A percentile compares a stretch with the other conserved stretches of the same genome.
These are phyloP conservation scores for Daucus carota DNA, from an alignment of 129 eudicot genomes.

Conservation along the genomic window DNA sequence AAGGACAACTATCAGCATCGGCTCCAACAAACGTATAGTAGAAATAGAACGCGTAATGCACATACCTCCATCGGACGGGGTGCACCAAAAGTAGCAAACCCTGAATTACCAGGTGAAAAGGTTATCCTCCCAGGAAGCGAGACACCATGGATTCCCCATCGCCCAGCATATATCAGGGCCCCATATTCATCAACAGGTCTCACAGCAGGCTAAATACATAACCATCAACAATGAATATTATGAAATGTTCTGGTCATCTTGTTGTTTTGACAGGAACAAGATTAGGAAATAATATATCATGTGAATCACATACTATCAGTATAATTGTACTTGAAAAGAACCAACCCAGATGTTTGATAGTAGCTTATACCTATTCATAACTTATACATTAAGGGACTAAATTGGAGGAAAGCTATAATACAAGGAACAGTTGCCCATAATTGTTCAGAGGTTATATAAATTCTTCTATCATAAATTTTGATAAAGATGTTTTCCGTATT, in stretches of 20 bases:
- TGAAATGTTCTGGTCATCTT: not conserved
- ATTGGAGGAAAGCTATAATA: not conserved
- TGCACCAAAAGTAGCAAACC: constrained; percentile 92
- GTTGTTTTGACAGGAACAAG: not conserved
- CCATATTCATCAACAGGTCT: constrained; percentile 73
- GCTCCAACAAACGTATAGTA: not conserved
- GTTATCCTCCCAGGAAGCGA: constrained; percentile 94
- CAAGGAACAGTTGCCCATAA: not conserved
- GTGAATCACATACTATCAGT: not conserved
- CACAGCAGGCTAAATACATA: constrained; percentile 54
- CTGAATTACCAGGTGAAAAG: constrained; percentile 91
- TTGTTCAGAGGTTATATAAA: not conserved
- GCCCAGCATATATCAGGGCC: constrained; percentile 75
- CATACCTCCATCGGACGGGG: constrained; percentile 97
- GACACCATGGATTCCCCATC: constrained; percentile 94
- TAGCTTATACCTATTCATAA: not conserved
- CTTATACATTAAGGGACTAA: not conserved
- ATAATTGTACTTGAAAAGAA: not conserved
- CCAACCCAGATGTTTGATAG: not conserved
- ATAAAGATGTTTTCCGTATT: not conserved
- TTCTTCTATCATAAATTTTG: not conserved
- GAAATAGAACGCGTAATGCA: not conserved
- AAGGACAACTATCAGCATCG: not conserved
- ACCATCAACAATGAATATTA: not conserved
- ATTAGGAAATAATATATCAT: not conserved